These are phyloP conservation scores for Macrophomina pseudophaseolina DNA, from an alignment of 2,329 filamentous ascomycete genomes.

Conservation along the genomic window DNA sequence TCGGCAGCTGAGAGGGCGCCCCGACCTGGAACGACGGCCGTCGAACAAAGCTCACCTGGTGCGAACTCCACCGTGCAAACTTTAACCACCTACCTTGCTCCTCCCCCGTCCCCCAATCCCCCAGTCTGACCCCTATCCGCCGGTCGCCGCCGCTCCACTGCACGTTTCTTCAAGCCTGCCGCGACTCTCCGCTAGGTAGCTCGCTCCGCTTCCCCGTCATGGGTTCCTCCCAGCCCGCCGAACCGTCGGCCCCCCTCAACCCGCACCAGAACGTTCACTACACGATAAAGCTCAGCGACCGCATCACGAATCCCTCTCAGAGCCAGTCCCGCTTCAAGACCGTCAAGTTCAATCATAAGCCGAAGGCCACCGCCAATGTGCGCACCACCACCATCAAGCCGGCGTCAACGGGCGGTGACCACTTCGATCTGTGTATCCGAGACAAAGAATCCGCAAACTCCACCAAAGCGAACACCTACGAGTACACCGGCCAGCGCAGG, in stretches of 20 bases:
- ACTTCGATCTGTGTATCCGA: conserved; percentile 37
- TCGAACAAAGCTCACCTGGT: conserved; percentile 10
- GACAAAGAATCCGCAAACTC: conserved; percentile 32
- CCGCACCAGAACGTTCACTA: conserved; percentile 18
- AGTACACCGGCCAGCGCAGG: conserved; percentile 46
- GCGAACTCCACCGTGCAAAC: background rate
- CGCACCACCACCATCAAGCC: conserved; percentile 38
- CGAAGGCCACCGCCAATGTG: conserved; percentile 39
- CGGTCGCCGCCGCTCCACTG: background rate
- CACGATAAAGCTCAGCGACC: conserved; percentile 24
- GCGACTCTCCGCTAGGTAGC: background rate
- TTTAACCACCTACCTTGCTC: background rate
- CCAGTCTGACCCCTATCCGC: background rate
- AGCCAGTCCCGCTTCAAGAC: conserved; percentile 8
- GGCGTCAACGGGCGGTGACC: conserved; percentile 31
- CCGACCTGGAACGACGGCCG: conserved; percentile 7
- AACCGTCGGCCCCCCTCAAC: conserved; percentile 10
- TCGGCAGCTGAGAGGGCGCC: conserved; percentile 4
- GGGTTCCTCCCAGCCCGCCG: conserved; percentile 19
- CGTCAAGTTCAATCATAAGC: conserved; percentile 50
- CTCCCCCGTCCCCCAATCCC: background rate
- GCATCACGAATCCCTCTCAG: conserved; percentile 12
- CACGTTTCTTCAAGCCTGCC: background rate
- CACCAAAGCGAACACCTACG: conserved; percentile 40
- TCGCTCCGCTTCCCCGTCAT: conserved; percentile 12